Conservation (phyloP, 805 yeast species). For the Lipomyces kockii region DNA sequence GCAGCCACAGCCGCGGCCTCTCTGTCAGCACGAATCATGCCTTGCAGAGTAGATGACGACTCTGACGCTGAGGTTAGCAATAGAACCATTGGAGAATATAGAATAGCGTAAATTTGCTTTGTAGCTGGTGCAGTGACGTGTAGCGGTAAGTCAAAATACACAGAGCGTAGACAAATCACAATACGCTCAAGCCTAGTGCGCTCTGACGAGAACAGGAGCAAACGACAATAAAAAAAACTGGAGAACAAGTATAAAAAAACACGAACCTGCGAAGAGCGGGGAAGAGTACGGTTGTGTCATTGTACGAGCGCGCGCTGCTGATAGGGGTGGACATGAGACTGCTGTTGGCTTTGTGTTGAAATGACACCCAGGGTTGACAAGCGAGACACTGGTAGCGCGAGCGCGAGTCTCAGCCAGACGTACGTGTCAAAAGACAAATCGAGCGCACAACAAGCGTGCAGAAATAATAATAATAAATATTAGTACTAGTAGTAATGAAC, state of each 20-base stretch:
- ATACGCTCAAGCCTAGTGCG: background rate
- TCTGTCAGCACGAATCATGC: conserved; percentile 29
- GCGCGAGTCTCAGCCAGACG: conserved; percentile 1
- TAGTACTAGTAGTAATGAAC: background rate
- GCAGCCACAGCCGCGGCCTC: conserved; percentile 10
- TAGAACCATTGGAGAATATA: background rate
- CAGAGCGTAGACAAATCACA: background rate
- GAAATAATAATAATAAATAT: background rate
- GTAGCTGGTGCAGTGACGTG: background rate
- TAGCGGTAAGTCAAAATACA: background rate
- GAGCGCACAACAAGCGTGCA: background rate
- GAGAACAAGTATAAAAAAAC: background rate
- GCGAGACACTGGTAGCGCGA: too few relatives aligned
- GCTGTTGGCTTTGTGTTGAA: background rate
- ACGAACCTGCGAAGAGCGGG: conserved; percentile 26
- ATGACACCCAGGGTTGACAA: background rate
- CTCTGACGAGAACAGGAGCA: background rate
- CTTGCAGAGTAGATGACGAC: conserved; percentile 30
- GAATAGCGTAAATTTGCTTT: background rate
- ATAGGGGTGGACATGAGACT: background rate
- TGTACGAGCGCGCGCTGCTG: background rate
- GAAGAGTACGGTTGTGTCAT: conserved; percentile 24
- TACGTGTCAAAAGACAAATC: background rate
- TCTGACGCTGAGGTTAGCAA: conserved; percentile 16
- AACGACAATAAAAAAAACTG: conserved; percentile 6